phyloP scores from a whole-genome alignment of 1,284 basidiomycete species.

The Melanopsichium pennsylvanicum region DNA sequence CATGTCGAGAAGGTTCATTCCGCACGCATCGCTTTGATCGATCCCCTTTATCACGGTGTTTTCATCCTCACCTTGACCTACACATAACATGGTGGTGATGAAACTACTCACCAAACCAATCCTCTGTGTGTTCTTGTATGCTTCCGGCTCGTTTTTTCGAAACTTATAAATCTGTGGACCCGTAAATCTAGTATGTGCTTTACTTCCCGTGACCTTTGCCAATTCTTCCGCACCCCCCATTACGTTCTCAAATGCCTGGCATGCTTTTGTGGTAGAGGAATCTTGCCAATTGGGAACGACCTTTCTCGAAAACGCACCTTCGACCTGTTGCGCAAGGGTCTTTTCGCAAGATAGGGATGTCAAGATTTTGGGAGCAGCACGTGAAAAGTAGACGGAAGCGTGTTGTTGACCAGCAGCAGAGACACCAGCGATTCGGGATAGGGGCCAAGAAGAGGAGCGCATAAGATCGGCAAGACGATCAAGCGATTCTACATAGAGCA shows the following conservation, averaged over 20 bases:
- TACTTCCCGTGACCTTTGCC: conserved; percentile 79
- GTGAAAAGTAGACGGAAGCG: conserved; percentile 86
- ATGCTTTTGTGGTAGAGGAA: conserved; percentile 81
- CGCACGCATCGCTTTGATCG: conserved; percentile 78
- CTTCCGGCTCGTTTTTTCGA: conserved; percentile 70
- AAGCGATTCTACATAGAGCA: conserved; percentile 83
- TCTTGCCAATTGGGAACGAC: conserved; percentile 91
- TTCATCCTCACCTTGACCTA: conserved; percentile 65
- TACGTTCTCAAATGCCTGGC: conserved; percentile 71
- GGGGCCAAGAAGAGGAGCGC: conserved; percentile 72
- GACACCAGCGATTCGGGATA: conserved; percentile 73
- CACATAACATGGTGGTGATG: conserved; percentile 78
- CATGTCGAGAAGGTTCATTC: conserved; percentile 78
- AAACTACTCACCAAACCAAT: conserved; percentile 85
- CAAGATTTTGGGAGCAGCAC: conserved; percentile 71
- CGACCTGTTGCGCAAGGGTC: conserved; percentile 70
- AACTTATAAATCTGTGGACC: conserved; percentile 83
- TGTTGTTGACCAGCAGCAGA: conserved; percentile 89
- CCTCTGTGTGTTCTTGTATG: conserved; percentile 74
- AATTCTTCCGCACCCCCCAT: conserved; percentile 76
- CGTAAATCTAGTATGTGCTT: conserved; percentile 87
- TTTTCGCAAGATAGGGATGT: conserved; percentile 71
- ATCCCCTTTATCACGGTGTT: conserved; percentile 71
- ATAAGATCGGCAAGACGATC: conserved; percentile 80
- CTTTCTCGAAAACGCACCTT: conserved; percentile 74